phyloP scores from a whole-genome alignment of 2,329 filamentous ascomycete genomes.

The Apiospora arundinis region DNA sequence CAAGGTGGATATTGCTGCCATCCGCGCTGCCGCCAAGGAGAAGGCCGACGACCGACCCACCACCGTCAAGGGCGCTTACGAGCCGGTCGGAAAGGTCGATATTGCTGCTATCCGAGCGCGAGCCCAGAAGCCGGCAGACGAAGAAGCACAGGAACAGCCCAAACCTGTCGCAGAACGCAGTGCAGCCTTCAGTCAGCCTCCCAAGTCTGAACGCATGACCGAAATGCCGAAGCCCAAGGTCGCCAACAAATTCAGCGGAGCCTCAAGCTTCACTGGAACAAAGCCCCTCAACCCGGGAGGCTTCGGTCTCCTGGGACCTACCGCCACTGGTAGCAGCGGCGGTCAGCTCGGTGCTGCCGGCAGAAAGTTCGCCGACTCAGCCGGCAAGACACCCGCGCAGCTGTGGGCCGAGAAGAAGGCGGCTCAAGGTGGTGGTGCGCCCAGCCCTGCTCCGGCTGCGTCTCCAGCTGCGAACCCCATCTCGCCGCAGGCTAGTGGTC shows the following conservation, averaged over 20 bases:
- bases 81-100: conserved; percentile 95
- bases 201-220: conserved; percentile 79
- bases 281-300: conserved; percentile 83
- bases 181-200: conserved; percentile 69
- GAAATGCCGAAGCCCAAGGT: conserved; percentile 94
- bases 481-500: conserved; percentile 70
- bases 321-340: conserved; percentile 58
- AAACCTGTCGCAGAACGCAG: conserved; percentile 78
- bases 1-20: conserved; percentile 95
- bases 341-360: conserved; percentile 74
- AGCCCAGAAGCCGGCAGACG: conserved; percentile 68
- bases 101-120: conserved; percentile 91
- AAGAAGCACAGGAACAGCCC: conserved; percentile 52
- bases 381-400: conserved; percentile 95
- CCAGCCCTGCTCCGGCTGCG: conserved; percentile 50
- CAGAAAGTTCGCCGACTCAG: conserved; percentile 91
- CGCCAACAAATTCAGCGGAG: conserved; percentile 82
- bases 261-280: conserved; percentile 80
- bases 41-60: conserved; percentile 80
- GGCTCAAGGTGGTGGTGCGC: conserved; percentile 70
- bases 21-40: conserved; percentile 76
- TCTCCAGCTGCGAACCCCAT: conserved; percentile 59
- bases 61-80: conserved; percentile 89
- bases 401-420: conserved; percentile 98
- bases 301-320: conserved; percentile 67